Evolutionary conservation across 345 rosid species (phyloP).

Genomic region (thale cress (Arabidopsis thaliana)): DNA sequence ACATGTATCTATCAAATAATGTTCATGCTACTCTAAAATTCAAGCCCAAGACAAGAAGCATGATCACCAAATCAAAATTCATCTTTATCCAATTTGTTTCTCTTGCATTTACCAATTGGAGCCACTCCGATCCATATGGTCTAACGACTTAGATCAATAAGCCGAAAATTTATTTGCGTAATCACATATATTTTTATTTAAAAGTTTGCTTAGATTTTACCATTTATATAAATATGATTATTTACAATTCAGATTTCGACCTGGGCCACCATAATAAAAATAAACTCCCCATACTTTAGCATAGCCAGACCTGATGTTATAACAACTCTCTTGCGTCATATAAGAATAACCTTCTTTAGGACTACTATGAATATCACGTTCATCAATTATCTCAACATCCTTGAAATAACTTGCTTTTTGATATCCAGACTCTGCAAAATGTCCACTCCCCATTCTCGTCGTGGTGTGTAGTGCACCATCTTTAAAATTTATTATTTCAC

Average conservation of each 20-base stretch:
- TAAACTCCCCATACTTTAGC: conserved; percentile 42
- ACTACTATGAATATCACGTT: conserved; percentile 41
- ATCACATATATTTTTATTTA: too few relatives aligned
- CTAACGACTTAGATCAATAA: too few relatives aligned
- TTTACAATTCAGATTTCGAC: conserved; percentile 52
- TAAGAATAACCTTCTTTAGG: conserved; percentile 43
- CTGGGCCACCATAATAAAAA: conserved; percentile 66
- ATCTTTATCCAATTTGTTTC: too few relatives aligned
- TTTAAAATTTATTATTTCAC: conserved; percentile 46
- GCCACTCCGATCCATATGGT: too few relatives aligned
- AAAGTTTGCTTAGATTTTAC: too few relatives aligned
- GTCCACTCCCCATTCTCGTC: conserved; percentile 59
- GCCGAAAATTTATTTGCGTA: too few relatives aligned
- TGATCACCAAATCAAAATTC: too few relatives aligned
- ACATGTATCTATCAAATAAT: too few relatives aligned
- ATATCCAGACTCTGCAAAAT: conserved; percentile 48
- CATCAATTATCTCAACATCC: conserved; percentile 49
- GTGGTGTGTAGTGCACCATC: conserved; percentile 33
- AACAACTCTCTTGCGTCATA: conserved; percentile 53
- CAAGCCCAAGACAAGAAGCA: too few relatives aligned
- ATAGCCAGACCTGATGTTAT: conserved; percentile 46
- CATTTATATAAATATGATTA: conserved; percentile 9
- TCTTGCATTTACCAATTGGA: too few relatives aligned
- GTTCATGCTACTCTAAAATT: too few relatives aligned
- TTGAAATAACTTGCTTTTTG: conserved; percentile 48